These are phyloP conservation scores for Lepidium africanum DNA, from an alignment of 345 rosid genomes.

Conservation along the genomic window DNA sequence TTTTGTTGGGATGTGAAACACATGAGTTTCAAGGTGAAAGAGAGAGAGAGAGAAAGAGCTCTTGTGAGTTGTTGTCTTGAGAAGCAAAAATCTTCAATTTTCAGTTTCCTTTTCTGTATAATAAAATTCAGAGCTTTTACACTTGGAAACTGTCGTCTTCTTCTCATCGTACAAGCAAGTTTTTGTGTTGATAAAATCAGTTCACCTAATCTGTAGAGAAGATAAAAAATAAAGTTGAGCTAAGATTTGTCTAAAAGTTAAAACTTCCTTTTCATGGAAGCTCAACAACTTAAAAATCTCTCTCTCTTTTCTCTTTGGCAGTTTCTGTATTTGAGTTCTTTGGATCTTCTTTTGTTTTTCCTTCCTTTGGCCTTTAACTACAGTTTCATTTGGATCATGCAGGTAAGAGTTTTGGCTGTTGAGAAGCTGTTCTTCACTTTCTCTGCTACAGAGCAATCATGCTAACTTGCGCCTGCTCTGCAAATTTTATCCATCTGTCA, in stretches of 20 bases:
- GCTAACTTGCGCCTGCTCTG: constrained; percentile 3
- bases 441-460: background rate
- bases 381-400: constrained; percentile 9
- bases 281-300: constrained; percentile 19
- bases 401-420: background rate
- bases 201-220: constrained; percentile 24
- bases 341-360: constrained; percentile 14
- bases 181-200: constrained; percentile 9
- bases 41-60: background rate
- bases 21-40: constrained; percentile 5
- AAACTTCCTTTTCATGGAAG: constrained; percentile 30
- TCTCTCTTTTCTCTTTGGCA: constrained; percentile 22
- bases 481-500: background rate
- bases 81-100: background rate
- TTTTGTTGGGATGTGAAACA: constrained; percentile 19
- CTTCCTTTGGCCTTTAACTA: constrained; percentile 1
- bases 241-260: constrained; percentile 26
- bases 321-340: constrained; percentile 11
- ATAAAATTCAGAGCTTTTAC: background rate
- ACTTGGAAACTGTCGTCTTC: constrained; percentile 3
- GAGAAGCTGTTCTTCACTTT: background rate
- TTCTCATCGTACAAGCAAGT: constrained; percentile 6
- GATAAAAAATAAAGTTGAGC: constrained; percentile 4
- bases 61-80: constrained; percentile 2
- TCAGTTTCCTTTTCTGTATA: background rate